Conservation (phyloP, 345 rosid species). For the Pseudoturritis turrita region DNA sequence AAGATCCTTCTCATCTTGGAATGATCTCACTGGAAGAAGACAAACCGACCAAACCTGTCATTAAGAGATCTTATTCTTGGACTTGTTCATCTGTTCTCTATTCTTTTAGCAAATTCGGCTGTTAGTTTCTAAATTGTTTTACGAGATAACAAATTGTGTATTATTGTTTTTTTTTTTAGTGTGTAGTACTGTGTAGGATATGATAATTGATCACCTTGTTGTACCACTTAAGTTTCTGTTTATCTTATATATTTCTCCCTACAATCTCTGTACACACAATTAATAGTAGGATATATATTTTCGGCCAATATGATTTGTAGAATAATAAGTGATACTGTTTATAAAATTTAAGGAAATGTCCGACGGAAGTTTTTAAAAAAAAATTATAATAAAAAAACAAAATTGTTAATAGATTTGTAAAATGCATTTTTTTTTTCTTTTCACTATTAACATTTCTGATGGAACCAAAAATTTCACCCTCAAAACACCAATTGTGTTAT, state of each 20-base stretch:
- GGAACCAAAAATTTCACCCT: too few species aligned
- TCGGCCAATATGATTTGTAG: too few species aligned
- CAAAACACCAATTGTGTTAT: too few species aligned
- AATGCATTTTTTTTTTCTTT: too few species aligned
- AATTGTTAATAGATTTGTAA: too few species aligned
- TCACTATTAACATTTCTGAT: too few species aligned
- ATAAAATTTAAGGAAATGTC: too few species aligned
- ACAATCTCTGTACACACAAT: background rate
- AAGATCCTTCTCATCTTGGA: conserved; percentile 62
- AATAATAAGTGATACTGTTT: too few species aligned
- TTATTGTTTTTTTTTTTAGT: background rate
- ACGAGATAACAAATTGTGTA: background rate
- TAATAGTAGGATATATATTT: background rate
- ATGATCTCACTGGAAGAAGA: conserved; percentile 69
- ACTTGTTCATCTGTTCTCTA: conserved; percentile 25
- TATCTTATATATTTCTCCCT: background rate
- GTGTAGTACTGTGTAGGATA: background rate
- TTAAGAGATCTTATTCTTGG: conserved; percentile 63
- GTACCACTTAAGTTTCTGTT: background rate
- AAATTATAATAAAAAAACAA: too few species aligned
- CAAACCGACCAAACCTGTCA: conserved; percentile 52
- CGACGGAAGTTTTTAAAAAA: too few species aligned
- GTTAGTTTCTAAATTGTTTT: conserved; percentile 5
- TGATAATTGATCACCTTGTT: background rate
- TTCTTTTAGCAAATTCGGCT: background rate